Percentiles rank a stretch among this genome's conserved stretches.
Evolutionary conservation across 768 basidiomycete genomes (phyloP).

Genomic region (Tylopilus sp.): DNA sequence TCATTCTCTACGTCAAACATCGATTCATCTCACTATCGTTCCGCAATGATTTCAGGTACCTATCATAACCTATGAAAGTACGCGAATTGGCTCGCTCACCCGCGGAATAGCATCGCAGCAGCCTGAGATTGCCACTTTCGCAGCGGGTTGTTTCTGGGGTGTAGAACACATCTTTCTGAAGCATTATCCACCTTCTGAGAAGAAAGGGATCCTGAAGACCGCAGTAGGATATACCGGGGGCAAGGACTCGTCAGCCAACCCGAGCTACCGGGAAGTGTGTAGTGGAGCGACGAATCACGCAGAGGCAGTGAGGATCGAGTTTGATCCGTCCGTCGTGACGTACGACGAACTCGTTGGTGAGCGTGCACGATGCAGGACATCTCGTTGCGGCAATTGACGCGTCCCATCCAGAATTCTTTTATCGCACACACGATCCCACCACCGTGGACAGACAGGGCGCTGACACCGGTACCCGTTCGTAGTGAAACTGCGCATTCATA

Average conservation of each 20-base stretch:
- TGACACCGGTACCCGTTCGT: conserved; percentile 76
- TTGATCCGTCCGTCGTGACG: conserved; percentile 70
- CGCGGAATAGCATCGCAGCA: conserved; percentile 42
- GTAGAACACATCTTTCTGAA: conserved; percentile 83
- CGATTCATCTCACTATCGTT: conserved; percentile 38
- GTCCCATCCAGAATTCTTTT: conserved; percentile 80
- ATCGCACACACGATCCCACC: conserved; percentile 91
- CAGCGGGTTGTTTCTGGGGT: conserved; percentile 78
- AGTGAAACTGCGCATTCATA: neutral
- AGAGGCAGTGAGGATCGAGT: conserved; percentile 83
- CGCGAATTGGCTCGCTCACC: too few species aligned
- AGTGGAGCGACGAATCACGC: conserved; percentile 81
- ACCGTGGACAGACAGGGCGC: conserved; percentile 75
- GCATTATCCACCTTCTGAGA: conserved; percentile 65
- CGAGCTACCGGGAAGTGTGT: conserved; percentile 76
- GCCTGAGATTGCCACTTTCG: conserved; percentile 46
- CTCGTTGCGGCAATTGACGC: neutral
- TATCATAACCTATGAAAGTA: neutral
- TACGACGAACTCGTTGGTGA: conserved; percentile 86
- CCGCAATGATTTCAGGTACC: conserved; percentile 37
- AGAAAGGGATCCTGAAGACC: conserved; percentile 73
- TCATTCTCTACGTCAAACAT: conserved; percentile 21
- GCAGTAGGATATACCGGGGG: conserved; percentile 82
- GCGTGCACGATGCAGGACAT: conserved; percentile 27
- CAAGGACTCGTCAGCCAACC: conserved; percentile 47